Base-by-base conservation (phyloP, 805 yeast species). In the Candida peoriensis region DNA sequence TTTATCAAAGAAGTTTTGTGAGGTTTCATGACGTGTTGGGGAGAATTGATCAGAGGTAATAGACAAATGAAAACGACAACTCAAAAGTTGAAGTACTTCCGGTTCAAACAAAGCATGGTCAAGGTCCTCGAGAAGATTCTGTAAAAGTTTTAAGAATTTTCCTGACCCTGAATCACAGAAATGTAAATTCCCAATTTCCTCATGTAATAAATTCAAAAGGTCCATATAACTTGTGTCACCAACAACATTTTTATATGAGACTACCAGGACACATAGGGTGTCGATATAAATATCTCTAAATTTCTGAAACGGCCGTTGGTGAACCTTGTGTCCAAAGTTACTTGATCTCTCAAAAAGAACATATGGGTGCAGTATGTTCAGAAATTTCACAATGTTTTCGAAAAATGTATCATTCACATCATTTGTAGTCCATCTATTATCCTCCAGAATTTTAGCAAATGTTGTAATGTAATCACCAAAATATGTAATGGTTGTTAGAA, bases 21-120 rank as follows among this genome's bases (percentile, higher is more conserved):
- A 55, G 0, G 81, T 65, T 4, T 61, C 67, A 50, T 90, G 97
- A 41, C 86, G 82, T 26, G 65, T 70, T 0, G 93, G 86, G 2
- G 66, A 65, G 41, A 76, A 77, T 13, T 66, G 65, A 11, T 80
- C 86, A 9, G 75, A 64, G 2, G 78, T 63, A 4, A 88, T 62
- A 2, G 64, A 59, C 33, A 85, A 68, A 29, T 87, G 94, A 48
- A 81, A 87, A 8, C 83, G 70, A 54, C 98, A 93, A 42, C 77
- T 68, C 16, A 93, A 58, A 22, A 86, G 68, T 50, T 90, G 97
- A 8, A 86, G 69, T 30, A 90, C 55, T 29, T 87, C 93, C 8
- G 67, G 65, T 30, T 82, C 89, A 3, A 82, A 68, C 5, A 68
- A 68, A 3, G 47, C 41, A 38, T 64, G 55, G 15, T 66, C 60